Conservation (phyloP, 768 basidiomycete species). For the Tricholoma bakamatsutake region DNA sequence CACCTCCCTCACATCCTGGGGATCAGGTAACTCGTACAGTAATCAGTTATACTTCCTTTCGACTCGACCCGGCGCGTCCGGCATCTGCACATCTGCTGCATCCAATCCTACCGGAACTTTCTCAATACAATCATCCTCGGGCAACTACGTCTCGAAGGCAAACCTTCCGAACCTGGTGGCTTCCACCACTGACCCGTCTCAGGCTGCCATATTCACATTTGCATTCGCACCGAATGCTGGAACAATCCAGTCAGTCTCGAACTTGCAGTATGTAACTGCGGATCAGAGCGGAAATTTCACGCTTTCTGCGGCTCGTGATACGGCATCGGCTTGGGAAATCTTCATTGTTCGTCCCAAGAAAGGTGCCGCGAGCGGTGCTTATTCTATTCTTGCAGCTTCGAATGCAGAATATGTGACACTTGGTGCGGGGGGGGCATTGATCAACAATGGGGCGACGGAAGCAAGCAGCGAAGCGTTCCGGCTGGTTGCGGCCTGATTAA, state of each 20-base stretch:
- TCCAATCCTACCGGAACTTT: slow-evolving; percentile 26
- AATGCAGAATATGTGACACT: slow-evolving; percentile 24
- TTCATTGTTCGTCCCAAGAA: slow-evolving; percentile 23
- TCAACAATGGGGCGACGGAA: slow-evolving; percentile 23
- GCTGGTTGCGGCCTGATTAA: slow-evolving; percentile 7
- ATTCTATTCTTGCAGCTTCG: slow-evolving; percentile 26
- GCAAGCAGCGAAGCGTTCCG: slow-evolving; percentile 21
- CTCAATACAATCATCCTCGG: slow-evolving; percentile 20
- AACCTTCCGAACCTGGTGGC: slow-evolving; percentile 21
- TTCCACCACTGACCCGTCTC: slow-evolving; percentile 13
- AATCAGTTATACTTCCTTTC: slow-evolving; percentile 27
- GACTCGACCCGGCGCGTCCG: slow-evolving; percentile 23
- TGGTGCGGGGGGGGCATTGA: slow-evolving; percentile 18
- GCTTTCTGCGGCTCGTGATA: slow-evolving; percentile 21
- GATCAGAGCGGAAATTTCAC: slow-evolving; percentile 23
- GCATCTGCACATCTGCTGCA: slow-evolving; percentile 21
- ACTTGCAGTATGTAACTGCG: slow-evolving; percentile 24
- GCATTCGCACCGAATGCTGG: slow-evolving; percentile 26
- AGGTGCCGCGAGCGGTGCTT: slow-evolving; percentile 19
- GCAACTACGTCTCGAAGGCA: slow-evolving; percentile 18
- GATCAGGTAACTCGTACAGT: slow-evolving; percentile 26
- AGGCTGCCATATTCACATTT: slow-evolving; percentile 20
- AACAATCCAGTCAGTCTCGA: slow-evolving; percentile 20
- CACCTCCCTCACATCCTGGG: slow-evolving; percentile 25
- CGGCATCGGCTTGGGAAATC: slow-evolving; percentile 23